Percentiles rank a stretch among this genome's conserved stretches.
phyloP scores from a whole-genome alignment of 305 asterid species.

The Solanum hybrid region DNA sequence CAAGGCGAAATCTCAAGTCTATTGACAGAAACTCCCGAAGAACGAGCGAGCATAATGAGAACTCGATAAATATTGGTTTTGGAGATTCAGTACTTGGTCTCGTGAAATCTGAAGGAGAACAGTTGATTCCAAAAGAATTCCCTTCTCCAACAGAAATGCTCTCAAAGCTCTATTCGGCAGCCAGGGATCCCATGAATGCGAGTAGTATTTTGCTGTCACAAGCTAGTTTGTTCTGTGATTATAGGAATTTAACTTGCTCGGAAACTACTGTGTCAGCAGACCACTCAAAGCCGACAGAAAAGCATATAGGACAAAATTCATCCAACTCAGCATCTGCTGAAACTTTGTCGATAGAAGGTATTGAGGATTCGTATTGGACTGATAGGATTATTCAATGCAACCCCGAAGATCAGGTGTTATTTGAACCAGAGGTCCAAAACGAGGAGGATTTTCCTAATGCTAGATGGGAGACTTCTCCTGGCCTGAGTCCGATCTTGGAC shows the following conservation, averaged over 20 bases:
- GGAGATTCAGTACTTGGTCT: neutral
- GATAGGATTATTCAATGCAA: slow-evolving; percentile 43
- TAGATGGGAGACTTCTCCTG: slow-evolving; percentile 10
- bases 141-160: slow-evolving; percentile 41
- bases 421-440: slow-evolving; percentile 14
- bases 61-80: neutral
- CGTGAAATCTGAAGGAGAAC: slow-evolving; percentile 15
- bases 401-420: slow-evolving; percentile 26
- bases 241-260: slow-evolving; percentile 32
- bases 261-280: slow-evolving; percentile 11
- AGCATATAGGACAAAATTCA: slow-evolving; percentile 9
- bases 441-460: slow-evolving; percentile 8
- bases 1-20: neutral
- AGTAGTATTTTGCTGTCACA: slow-evolving; percentile 17
- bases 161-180: slow-evolving; percentile 33
- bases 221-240: slow-evolving; percentile 29
- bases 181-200: slow-evolving; percentile 40
- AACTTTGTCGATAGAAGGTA: slow-evolving; percentile 24
- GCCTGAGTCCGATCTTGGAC: slow-evolving; percentile 9
- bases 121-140: slow-evolving; percentile 15
- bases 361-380: slow-evolving; percentile 60
- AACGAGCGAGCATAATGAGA: neutral
- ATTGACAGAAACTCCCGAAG: neutral
- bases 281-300: slow-evolving; percentile 4
- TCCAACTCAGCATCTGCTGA: slow-evolving; percentile 16